Conservation (phyloP, 1,284 basidiomycete species). For the Ceratorhiza oryzae-sativae region DNA sequence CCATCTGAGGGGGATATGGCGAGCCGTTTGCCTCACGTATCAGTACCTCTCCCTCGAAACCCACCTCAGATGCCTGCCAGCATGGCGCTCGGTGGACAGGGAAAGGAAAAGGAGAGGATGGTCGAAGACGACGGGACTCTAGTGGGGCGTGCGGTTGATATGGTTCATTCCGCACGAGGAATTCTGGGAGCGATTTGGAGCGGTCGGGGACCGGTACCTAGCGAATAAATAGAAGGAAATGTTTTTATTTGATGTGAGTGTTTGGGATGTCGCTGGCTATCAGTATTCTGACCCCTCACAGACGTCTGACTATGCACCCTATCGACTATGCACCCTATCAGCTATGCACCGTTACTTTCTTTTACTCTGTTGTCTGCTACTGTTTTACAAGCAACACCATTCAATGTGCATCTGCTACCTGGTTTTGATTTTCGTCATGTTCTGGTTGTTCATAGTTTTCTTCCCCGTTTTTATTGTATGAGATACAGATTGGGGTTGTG, state of each 20-base stretch:
- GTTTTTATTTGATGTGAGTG: constrained; percentile 16
- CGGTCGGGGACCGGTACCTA: constrained; percentile 30
- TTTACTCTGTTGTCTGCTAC: constrained; percentile 6
- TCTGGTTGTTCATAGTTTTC: constrained; percentile 2
- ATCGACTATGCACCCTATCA: too few relatives aligned
- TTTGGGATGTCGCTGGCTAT: neutral
- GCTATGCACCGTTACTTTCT: constrained; percentile 5
- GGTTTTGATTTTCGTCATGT: neutral
- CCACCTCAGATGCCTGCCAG: constrained; percentile 6
- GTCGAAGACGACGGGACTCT: constrained; percentile 34
- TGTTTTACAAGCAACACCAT: constrained; percentile 2
- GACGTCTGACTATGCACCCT: constrained; percentile 21
- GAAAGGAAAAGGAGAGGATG: neutral
- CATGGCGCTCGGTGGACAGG: constrained; percentile 3
- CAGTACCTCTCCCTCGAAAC: constrained; percentile 13
- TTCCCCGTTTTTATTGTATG: constrained; percentile 16
- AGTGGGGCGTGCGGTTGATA: constrained; percentile 38
- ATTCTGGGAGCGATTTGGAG: constrained; percentile 43
- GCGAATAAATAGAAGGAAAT: neutral
- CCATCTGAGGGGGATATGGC: constrained; percentile 32
- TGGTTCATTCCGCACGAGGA: constrained; percentile 40
- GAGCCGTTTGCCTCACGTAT: constrained; percentile 21
- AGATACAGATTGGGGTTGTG: constrained; percentile 21
- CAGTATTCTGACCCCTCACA: neutral
- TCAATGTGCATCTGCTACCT: neutral